These are phyloP conservation scores for Erodium trifolium DNA, from an alignment of 441 rosid species.

Conservation along the genomic window DNA sequence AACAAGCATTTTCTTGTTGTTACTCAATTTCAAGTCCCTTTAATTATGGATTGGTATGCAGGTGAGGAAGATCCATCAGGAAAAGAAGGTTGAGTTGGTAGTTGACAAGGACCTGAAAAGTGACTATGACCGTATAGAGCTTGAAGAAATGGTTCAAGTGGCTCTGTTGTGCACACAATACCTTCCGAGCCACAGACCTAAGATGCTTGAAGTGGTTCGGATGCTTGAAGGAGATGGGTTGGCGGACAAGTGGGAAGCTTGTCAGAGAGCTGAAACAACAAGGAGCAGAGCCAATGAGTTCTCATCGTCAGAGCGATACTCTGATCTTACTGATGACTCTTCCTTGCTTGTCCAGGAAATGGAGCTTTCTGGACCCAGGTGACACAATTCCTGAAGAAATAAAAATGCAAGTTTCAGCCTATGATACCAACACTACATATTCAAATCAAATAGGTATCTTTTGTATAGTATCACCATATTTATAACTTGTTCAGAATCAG, in stretches of 20 bases:
- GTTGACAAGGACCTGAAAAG: slow-evolving; percentile 75
- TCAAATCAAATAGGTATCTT: no score
- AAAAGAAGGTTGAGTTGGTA: slow-evolving; percentile 67
- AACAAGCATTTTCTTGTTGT: slow-evolving; percentile 16
- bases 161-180: slow-evolving; percentile 76
- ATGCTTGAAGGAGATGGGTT: slow-evolving; percentile 96
- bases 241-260: slow-evolving; percentile 94
- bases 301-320: slow-evolving; percentile 58
- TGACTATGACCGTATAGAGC: slow-evolving; percentile 64
- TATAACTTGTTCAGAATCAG: no score
- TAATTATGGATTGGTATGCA: slow-evolving; percentile 12
- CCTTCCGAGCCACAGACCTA: slow-evolving; percentile 75
- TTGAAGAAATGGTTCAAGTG: slow-evolving; percentile 81
- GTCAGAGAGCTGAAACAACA: slow-evolving; percentile 35
- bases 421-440: no score
- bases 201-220: slow-evolving; percentile 92
- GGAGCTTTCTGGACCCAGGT: slow-evolving; percentile 93
- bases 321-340: slow-evolving; percentile 79
- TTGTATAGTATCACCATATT: no score
- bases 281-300: slow-evolving; percentile 46
- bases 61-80: slow-evolving; percentile 79
- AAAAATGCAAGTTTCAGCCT: neutral
- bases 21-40: no score
- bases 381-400: slow-evolving; percentile 16
- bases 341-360: slow-evolving; percentile 74